phyloP scores from a whole-genome alignment of 208 protist species.

The Phytomonas sp. region DNA sequence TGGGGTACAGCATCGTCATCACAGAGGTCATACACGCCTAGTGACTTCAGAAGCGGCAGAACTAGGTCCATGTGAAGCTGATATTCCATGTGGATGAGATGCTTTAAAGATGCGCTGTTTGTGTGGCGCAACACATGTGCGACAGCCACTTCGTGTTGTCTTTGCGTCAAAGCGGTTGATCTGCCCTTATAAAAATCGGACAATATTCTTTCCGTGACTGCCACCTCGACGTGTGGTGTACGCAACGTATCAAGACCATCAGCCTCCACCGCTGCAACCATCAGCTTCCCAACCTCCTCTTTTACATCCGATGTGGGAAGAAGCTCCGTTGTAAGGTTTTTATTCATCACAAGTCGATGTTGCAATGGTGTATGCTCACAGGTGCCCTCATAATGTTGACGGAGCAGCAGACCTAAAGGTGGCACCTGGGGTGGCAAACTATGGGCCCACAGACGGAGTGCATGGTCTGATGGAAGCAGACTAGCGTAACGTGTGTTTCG shows the following conservation, averaged over 20 bases:
- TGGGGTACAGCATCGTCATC: not conserved
- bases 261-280: slow-evolving; percentile 34
- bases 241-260: slow-evolving; percentile 32
- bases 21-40: not conserved
- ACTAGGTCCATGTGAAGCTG: slow-evolving; percentile 36
- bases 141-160: slow-evolving; percentile 32
- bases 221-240: slow-evolving; percentile 38
- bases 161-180: slow-evolving; percentile 34
- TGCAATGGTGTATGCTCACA: slow-evolving; percentile 29
- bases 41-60: slow-evolving; percentile 12
- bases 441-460: slow-evolving; percentile 30
- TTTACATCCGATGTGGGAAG: slow-evolving; percentile 14
- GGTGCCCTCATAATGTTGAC: slow-evolving; percentile 13
- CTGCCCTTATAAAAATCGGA: slow-evolving; percentile 41
- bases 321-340: slow-evolving; percentile 18
- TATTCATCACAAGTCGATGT: slow-evolving; percentile 36
- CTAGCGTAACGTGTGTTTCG: slow-evolving; percentile 16
- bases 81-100: slow-evolving; percentile 29
- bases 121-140: slow-evolving; percentile 19
- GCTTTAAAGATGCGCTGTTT: slow-evolving; percentile 16
- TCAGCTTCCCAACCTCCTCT: slow-evolving; percentile 35
- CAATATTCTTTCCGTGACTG: slow-evolving; percentile 32
- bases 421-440: slow-evolving; percentile 45
- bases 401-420: slow-evolving; percentile 44
- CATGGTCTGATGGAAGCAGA: slow-evolving; percentile 7